These are phyloP conservation scores for Tolypocladium nubicola DNA, from an alignment of 2,329 filamentous ascomycete species.

Conservation along the genomic window DNA sequence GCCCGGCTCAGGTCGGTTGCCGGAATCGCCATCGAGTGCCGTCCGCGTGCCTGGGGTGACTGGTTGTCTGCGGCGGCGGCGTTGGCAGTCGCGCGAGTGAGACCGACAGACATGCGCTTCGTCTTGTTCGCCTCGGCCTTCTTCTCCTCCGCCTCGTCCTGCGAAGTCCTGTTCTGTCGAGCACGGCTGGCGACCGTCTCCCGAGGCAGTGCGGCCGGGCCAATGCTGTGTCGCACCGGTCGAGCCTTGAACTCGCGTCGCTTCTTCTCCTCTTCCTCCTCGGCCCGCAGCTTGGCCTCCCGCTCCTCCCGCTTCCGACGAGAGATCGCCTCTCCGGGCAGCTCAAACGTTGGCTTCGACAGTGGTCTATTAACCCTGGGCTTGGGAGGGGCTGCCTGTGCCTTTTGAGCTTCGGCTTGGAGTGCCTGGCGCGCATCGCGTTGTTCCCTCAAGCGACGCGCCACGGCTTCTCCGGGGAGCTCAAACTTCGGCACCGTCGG, in stretches of 20 bases:
- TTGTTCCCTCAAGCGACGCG: slow-evolving; percentile 46
- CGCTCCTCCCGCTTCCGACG: slow-evolving; percentile 44
- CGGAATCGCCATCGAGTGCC: slow-evolving; percentile 12
- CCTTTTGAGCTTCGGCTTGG: slow-evolving; percentile 22
- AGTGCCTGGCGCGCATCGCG: slow-evolving; percentile 41
- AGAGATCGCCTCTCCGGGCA: slow-evolving; percentile 52
- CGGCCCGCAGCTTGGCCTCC: slow-evolving; percentile 41
- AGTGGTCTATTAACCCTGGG: slow-evolving; percentile 40
- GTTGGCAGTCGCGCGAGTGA: slow-evolving; percentile 1
- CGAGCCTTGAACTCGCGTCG: slow-evolving; percentile 54
- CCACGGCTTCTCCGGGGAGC: slow-evolving; percentile 51
- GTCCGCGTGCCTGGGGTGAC: slow-evolving; percentile 13
- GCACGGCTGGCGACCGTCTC: slow-evolving; percentile 48
- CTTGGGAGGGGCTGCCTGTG: slow-evolving; percentile 28
- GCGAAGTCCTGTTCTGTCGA: slow-evolving; percentile 34
- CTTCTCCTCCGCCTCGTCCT: slow-evolving; percentile 12
- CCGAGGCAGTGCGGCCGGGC: slow-evolving; percentile 33
- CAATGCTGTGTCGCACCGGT: slow-evolving; percentile 37
- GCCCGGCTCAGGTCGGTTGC: slow-evolving; percentile 22
- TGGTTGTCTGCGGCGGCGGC: slow-evolving; percentile 3
- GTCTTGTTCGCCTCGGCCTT: slow-evolving; percentile 5
- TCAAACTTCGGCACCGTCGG: slow-evolving; percentile 47
- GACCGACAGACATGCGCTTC: slow-evolving; percentile 15
- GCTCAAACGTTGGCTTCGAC: slow-evolving; percentile 47
- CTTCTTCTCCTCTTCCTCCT: slow-evolving; percentile 50